Conservation (phyloP, 2,329 filamentous ascomycete genomes). For the Trichoderma semiorbis region DNA sequence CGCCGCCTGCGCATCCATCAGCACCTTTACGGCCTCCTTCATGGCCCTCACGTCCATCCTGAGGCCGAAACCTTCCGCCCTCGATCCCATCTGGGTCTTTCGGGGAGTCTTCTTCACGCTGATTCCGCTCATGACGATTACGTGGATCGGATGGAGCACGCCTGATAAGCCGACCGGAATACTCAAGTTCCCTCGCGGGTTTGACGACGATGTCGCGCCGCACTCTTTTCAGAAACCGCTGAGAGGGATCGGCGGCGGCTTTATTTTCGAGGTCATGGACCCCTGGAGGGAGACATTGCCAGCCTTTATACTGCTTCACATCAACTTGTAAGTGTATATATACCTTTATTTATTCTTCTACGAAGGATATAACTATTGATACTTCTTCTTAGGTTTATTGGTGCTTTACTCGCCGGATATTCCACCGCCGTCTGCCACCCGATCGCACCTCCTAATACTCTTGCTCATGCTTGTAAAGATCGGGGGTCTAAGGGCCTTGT, state of each 20-base stretch:
- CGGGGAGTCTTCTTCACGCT: conserved; percentile 23
- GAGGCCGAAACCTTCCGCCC: neutral
- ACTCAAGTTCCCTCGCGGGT: neutral
- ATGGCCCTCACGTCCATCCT: neutral
- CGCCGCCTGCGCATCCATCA: conserved; percentile 19
- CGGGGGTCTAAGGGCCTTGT: neutral
- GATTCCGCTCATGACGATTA: conserved; percentile 21
- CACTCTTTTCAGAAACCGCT: neutral
- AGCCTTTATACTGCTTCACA: neutral
- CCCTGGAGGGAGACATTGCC: neutral
- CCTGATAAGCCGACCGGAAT: neutral
- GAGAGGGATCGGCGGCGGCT: neutral
- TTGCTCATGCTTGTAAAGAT: neutral
- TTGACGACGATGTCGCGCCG: neutral
- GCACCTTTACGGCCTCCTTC: neutral
- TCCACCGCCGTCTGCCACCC: conserved; percentile 1
- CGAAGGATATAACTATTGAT: neutral
- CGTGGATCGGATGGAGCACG: conserved; percentile 21
- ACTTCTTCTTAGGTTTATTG: neutral
- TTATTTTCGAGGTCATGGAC: neutral
- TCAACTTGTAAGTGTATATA: neutral
- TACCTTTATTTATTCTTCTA: neutral
- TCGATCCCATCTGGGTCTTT: neutral
- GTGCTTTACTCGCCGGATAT: conserved; percentile 2
- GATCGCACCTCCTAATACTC: neutral